Evolutionary conservation across 495 filamentous ascomycete species (phyloP).

Genomic region (Trichoderma orchidacearum): DNA sequence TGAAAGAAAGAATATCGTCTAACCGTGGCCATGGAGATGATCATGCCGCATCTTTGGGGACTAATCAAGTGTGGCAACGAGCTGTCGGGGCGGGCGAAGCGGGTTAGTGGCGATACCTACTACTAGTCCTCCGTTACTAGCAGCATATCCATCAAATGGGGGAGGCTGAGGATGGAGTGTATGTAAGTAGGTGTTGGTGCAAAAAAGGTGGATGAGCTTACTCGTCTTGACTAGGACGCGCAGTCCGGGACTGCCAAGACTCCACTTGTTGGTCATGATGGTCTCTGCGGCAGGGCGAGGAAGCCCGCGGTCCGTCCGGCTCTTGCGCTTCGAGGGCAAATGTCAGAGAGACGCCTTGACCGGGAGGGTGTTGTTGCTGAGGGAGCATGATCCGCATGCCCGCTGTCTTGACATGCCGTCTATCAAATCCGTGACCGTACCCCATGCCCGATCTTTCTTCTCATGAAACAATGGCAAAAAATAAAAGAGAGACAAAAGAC

Average conservation of each 20-base stretch:
- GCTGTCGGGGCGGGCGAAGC: not conserved
- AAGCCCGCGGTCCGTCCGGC: not conserved
- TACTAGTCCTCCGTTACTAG: too few species aligned
- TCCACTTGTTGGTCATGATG: not conserved
- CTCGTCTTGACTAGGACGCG: not conserved
- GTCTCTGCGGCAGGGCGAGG: not conserved
- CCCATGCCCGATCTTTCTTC: too few species aligned
- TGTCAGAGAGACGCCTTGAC: not conserved
- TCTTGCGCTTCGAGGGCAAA: not conserved
- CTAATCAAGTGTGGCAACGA: not conserved
- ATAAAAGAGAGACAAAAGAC: too few species aligned
- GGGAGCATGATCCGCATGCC: too few species aligned
- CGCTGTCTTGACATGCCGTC: too few species aligned
- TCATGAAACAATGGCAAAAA: too few species aligned
- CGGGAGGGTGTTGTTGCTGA: too few species aligned
- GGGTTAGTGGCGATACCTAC: not conserved
- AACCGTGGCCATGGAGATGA: not conserved
- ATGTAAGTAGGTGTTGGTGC: not conserved
- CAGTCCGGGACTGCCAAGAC: not conserved
- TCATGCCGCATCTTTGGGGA: not conserved
- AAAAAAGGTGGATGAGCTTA: not conserved
- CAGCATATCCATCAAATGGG: not conserved
- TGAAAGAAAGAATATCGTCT: not conserved
- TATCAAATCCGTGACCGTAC: too few species aligned
- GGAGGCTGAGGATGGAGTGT: too few species aligned